Evolutionary conservation across 441 rosid species (phyloP).

Genomic region (Aleurites moluccanus): DNA sequence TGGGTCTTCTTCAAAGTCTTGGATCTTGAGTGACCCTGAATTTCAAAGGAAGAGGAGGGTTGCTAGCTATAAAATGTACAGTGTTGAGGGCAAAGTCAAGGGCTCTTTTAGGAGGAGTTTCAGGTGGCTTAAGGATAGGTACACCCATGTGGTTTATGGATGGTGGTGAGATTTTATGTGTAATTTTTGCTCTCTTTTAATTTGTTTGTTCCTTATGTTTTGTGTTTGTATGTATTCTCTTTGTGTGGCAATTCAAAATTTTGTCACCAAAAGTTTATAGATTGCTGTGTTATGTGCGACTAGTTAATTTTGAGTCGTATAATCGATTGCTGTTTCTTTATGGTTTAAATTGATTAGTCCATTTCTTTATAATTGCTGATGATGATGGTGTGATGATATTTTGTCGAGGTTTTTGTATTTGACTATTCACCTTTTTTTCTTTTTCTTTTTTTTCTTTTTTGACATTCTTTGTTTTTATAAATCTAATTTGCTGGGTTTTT

Average conservation of each 20-base stretch:
- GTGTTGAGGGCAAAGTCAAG: slow-evolving; percentile 80
- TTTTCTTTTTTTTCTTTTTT: no score
- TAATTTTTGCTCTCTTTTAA: background rate
- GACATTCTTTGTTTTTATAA: background rate
- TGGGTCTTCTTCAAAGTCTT: slow-evolving; percentile 50
- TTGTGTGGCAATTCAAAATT: slow-evolving; percentile 9
- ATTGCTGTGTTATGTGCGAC: slow-evolving; percentile 19
- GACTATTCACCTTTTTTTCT: no score
- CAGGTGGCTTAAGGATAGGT: slow-evolving; percentile 83
- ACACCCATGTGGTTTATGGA: slow-evolving; percentile 64
- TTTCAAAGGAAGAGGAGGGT: slow-evolving; percentile 84
- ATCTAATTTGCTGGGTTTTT: background rate
- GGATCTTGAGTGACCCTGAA: slow-evolving; percentile 72
- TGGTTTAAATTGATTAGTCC: slow-evolving; percentile 8
- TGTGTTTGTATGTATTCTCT: slow-evolving; percentile 25
- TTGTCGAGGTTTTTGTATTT: background rate
- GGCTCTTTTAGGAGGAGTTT: slow-evolving; percentile 73
- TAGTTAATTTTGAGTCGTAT: slow-evolving; percentile 3
- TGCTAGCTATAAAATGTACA: slow-evolving; percentile 83
- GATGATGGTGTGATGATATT: background rate
- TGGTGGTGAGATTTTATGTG: slow-evolving; percentile 59
- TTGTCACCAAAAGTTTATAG: background rate
- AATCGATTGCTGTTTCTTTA: slow-evolving; percentile 6
- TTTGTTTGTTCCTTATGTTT: background rate
- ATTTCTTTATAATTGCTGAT: slow-evolving; percentile 13